These are phyloP conservation scores for Adansonia digitata DNA, from an alignment of 345 rosid species.

Conservation along the genomic window DNA sequence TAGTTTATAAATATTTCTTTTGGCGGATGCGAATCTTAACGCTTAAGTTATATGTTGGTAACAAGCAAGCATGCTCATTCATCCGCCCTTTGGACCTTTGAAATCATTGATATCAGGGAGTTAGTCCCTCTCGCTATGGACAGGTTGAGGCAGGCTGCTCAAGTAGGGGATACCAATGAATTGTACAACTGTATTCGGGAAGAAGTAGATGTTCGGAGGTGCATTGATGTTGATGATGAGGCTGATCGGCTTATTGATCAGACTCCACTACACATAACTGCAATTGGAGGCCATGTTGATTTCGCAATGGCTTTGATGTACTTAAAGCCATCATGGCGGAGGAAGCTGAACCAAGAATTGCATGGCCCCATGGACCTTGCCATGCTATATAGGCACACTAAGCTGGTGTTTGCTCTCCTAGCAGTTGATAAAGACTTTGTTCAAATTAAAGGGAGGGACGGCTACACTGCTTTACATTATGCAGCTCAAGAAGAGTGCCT, in stretches of 20 bases:
- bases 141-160: neutral
- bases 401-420: neutral
- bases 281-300: no score
- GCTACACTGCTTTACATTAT: conserved; percentile 17
- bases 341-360: neutral
- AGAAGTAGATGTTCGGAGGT: neutral
- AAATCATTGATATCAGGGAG: no score
- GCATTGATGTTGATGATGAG: neutral
- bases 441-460: conserved; percentile 3
- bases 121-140: no score
- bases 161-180: neutral
- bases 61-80: no score
- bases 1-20: no score
- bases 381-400: neutral
- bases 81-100: no score
- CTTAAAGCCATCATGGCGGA: neutral
- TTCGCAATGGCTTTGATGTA: neutral
- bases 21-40: no score
- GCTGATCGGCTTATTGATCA: neutral
- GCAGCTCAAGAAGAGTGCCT: neutral
- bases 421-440: neutral
- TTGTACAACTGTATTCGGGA: neutral
- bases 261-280: neutral
- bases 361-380: neutral
- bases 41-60: no score